A percentile compares a stretch with the other conserved stretches of the same genome.
These are phyloP conservation scores for Vitis hybrid DNA, from an alignment of 177 flowering plant genomes.

Conservation along the genomic window DNA sequence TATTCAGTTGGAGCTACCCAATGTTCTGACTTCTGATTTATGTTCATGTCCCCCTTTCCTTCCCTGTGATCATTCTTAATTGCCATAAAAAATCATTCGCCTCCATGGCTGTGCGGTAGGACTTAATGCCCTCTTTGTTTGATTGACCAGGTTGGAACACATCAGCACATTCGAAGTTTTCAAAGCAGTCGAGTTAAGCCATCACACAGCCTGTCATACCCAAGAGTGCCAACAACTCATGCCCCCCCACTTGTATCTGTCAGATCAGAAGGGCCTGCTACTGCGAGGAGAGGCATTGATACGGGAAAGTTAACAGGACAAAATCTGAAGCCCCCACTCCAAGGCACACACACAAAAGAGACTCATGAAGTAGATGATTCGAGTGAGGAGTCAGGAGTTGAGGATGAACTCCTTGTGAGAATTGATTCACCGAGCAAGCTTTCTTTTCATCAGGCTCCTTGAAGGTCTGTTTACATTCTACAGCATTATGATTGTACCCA, in stretches of 20 bases:
- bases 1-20: too few species aligned
- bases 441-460: conserved; percentile 45
- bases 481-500: too few species aligned
- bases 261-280: conserved; percentile 66
- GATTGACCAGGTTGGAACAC: conserved; percentile 31
- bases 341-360: conserved; percentile 15
- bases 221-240: conserved; percentile 37
- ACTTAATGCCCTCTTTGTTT: neutral
- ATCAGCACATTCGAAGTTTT: conserved; percentile 33
- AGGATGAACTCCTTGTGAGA: conserved; percentile 66
- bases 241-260: conserved; percentile 44
- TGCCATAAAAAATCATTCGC: too few species aligned
- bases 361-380: conserved; percentile 34
- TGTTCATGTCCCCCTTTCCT: too few species aligned
- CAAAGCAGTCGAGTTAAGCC: conserved; percentile 20
- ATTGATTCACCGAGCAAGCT: conserved; percentile 87
- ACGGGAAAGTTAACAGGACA: conserved; percentile 17
- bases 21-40: too few species aligned
- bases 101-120: neutral
- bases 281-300: conserved; percentile 29
- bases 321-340: conserved; percentile 13
- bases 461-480: neutral
- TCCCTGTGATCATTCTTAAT: too few species aligned
- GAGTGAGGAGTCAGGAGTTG: conserved; percentile 77
- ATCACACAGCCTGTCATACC: conserved; percentile 57